Evolutionary conservation across 768 basidiomycete genomes (phyloP).

Genomic region (Cubamyces sp.): DNA sequence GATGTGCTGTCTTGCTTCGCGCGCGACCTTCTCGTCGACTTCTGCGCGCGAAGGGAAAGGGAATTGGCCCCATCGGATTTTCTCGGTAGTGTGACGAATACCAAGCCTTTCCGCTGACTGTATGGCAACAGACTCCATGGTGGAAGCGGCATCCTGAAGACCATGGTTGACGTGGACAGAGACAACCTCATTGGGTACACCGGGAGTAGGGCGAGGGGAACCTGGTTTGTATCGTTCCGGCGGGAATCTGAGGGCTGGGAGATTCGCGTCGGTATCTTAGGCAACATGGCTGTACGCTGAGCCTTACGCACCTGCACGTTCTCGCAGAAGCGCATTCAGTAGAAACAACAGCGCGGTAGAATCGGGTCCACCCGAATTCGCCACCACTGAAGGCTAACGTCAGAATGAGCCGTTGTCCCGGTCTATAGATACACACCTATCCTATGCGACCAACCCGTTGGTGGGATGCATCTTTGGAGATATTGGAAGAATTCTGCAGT

Average conservation of each 20-base stretch:
- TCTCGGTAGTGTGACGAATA: conserved; percentile 49
- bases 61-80: conserved; percentile 59
- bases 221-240: background rate
- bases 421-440: conserved; percentile 43
- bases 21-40: conserved; percentile 59
- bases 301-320: conserved; percentile 24
- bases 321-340: conserved; percentile 34
- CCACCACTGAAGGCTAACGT: conserved; percentile 53
- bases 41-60: conserved; percentile 55
- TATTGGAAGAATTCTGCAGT: conserved; percentile 51
- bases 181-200: conserved; percentile 39
- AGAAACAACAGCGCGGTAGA: conserved; percentile 80
- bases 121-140: conserved; percentile 58
- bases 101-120: conserved; percentile 46
- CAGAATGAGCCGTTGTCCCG: background rate
- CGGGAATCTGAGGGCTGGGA: background rate
- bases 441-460: conserved; percentile 50
- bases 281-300: background rate
- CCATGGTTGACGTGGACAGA: conserved; percentile 73
- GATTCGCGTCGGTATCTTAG: background rate
- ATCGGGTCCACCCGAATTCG: conserved; percentile 83
- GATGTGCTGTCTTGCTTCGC: conserved; percentile 50
- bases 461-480: conserved; percentile 51
- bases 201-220: background rate
- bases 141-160: conserved; percentile 59